Evolutionary conservation across 768 basidiomycete genomes (phyloP), one percentile per base, ranked within the genome.

Genomic region (Lactarius quietus): DNA sequence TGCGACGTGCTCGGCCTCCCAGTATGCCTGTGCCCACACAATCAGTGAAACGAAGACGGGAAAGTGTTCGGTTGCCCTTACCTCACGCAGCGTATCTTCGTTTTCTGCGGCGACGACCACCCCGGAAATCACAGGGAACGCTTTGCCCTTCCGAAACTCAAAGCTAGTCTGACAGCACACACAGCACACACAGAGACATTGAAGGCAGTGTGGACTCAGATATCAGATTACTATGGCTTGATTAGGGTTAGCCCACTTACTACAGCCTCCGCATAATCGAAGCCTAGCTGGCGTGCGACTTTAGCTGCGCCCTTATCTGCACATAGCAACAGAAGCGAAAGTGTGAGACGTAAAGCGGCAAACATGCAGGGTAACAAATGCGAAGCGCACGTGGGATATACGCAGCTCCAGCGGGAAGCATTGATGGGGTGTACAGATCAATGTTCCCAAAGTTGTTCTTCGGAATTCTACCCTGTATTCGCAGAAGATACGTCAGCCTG

Each of bases 391-490:
- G 92, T n/a, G 95, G 92, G 23, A 99, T 78, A 77, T 98, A 93
- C 2, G 80, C 88, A 6, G 85, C 92, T 23, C 97, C 97, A 59
- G 74, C 77, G 2, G 97, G 97, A 35, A 98, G 81, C 97, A 99
- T 99, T 4, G 92, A 88, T 33, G 92, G 89, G 29, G 92, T 92
- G 74, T 96, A 99, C 29, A 99, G 77, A 77, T 99, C 96, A 68
- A 99, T 91, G 74, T 98, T 99, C 20, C 96, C 96, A 74, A 96
- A 99, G 68, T 88, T 86, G 72, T 99, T 99, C 78, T 92, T 95
- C 7, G 95, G 95, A 35, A 99, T 84, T 73, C 85, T 86, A 36
- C 96, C 96, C 95, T 98, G 72, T 31, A 45, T 57, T 52, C 39
- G 35, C 6, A 35, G 45, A 51, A 45, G 7, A 51, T 23, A 20